A percentile compares a stretch with the other conserved stretches of the same genome.
These are phyloP conservation scores for Suhomyces coccinellae DNA, from an alignment of 1,139 yeast genomes.

Conservation along the genomic window DNA sequence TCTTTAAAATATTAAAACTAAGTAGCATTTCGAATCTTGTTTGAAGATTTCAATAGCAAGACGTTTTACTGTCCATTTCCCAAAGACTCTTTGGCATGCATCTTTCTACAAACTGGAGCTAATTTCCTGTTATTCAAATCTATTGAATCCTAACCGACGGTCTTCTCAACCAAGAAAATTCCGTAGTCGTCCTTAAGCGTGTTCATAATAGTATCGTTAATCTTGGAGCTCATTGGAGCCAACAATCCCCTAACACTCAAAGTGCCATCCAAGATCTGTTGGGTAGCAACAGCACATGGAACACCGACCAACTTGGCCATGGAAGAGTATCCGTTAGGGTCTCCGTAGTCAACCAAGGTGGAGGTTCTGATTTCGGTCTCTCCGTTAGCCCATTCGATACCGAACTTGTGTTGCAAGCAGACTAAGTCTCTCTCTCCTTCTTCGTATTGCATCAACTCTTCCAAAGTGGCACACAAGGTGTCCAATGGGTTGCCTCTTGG, in stretches of 20 bases:
- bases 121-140: neutral
- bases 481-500: conserved; percentile 96
- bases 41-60: too few species aligned
- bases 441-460: conserved; percentile 93
- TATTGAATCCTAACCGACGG: conserved; percentile 31
- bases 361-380: conserved; percentile 88
- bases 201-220: conserved; percentile 87
- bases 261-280: conserved; percentile 82
- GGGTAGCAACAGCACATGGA: conserved; percentile 95
- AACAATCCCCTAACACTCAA: conserved; percentile 70
- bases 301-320: conserved; percentile 99
- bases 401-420: conserved; percentile 94
- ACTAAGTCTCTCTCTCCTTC: conserved; percentile 95
- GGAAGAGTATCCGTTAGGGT: conserved; percentile 90
- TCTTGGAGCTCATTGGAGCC: conserved; percentile 91
- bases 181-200: conserved; percentile 87
- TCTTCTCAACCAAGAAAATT: conserved; percentile 86
- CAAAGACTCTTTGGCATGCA: too few species aligned
- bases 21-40: too few species aligned
- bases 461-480: conserved; percentile 94
- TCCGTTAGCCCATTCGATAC: conserved; percentile 96
- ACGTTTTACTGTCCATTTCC: too few species aligned
- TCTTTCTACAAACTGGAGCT: neutral
- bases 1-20: too few species aligned
- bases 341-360: conserved; percentile 92